Evolutionary conservation across 202 grass and related monocot genomes (phyloP).

Genomic region (Digitaria exilis): DNA sequence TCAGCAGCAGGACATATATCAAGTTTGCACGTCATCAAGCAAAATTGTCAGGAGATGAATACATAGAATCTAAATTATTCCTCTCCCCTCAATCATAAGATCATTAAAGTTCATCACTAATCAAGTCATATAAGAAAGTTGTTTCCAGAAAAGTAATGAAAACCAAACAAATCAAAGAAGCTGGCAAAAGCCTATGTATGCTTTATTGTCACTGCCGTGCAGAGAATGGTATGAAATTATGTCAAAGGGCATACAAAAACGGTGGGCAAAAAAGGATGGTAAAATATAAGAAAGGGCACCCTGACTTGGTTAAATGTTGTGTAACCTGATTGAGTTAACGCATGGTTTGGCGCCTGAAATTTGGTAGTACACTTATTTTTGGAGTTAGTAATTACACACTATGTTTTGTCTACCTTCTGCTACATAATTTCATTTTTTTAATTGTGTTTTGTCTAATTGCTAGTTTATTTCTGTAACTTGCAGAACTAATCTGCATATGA

Average conservation of each 20-base stretch:
- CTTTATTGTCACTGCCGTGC: neutral
- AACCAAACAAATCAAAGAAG: neutral
- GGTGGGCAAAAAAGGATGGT: neutral
- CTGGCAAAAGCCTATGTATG: neutral
- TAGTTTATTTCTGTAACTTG: neutral
- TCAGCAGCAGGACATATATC: neutral
- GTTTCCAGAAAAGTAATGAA: neutral
- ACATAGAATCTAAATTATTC: slow-evolving; percentile 1
- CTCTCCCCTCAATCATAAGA: neutral
- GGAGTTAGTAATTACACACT: neutral
- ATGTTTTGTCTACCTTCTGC: neutral
- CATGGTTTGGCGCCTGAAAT: neutral
- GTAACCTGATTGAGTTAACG: neutral
- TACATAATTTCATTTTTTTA: neutral
- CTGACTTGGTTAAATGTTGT: neutral
- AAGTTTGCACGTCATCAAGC: neutral
- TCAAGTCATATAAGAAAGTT: neutral
- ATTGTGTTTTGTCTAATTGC: neutral
- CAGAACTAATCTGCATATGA: neutral
- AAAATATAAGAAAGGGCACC: neutral
- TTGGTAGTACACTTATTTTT: neutral
- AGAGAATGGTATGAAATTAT: neutral
- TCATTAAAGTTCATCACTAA: neutral
- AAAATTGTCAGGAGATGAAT: neutral
- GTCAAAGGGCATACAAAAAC: neutral